phyloP scores from a whole-genome alignment of 768 basidiomycete genomes.

The Mycena floridula region DNA sequence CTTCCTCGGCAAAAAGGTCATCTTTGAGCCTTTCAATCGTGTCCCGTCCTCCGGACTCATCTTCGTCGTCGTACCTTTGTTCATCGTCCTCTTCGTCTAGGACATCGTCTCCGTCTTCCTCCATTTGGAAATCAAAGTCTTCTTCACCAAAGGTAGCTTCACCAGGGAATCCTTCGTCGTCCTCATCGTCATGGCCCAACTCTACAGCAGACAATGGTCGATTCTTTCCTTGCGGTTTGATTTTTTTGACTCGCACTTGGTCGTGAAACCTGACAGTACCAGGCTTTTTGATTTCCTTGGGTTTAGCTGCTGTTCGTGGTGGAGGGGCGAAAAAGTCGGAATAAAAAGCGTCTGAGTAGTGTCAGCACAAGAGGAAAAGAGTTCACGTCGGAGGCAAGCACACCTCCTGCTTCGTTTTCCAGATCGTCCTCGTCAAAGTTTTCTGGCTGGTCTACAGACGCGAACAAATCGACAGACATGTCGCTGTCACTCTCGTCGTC shows the following conservation, averaged over 20 bases:
- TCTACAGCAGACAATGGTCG: slow-evolving; percentile 41
- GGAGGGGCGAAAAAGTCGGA: slow-evolving; percentile 79
- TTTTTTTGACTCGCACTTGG: slow-evolving; percentile 75
- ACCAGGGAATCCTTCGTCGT: slow-evolving; percentile 32
- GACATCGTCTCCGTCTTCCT: slow-evolving; percentile 27
- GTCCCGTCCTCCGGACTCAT: slow-evolving; percentile 11
- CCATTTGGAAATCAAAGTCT: slow-evolving; percentile 20
- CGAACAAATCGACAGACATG: slow-evolving; percentile 60
- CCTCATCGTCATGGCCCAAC: slow-evolving; percentile 26
- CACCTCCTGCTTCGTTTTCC: slow-evolving; percentile 36
- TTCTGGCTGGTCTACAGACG: slow-evolving; percentile 41
- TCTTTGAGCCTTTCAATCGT: slow-evolving; percentile 68
- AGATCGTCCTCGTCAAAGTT: slow-evolving; percentile 39
- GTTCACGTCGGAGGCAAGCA: slow-evolving; percentile 12
- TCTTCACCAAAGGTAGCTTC: slow-evolving; percentile 22
- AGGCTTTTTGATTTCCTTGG: slow-evolving; percentile 14
- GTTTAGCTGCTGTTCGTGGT: slow-evolving; percentile 13
- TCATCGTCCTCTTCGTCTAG: slow-evolving; percentile 21
- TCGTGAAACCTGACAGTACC: slow-evolving; percentile 75
- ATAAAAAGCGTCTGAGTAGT: slow-evolving; percentile 53
- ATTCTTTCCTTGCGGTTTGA: slow-evolving; percentile 66
- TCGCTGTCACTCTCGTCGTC: slow-evolving; percentile 49
- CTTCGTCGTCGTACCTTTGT: slow-evolving; percentile 24
- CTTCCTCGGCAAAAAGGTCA: slow-evolving; percentile 76
- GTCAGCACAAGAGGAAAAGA: slow-evolving; percentile 3